Base-by-base conservation (phyloP, 176 grass and related monocot species). In the Melocanna baccifera region DNA sequence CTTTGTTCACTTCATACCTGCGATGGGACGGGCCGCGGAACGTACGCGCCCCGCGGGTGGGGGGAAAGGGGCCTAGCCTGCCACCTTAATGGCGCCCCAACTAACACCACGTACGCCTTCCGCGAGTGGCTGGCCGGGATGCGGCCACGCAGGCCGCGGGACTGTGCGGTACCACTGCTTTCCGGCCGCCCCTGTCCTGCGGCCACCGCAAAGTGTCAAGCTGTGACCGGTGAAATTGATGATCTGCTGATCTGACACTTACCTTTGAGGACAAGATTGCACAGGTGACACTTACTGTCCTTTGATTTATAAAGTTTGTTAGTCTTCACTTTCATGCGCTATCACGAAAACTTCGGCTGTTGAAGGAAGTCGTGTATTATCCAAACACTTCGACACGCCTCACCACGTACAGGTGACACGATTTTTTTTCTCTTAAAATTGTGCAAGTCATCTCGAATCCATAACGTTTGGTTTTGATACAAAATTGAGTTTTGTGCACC, bases 101-200 rank as follows among this genome's bases (percentile, higher is more conserved):
- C 43, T 4, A 82, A 71, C 34, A 12, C 14, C 77, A 46, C 36
- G 62, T 30, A 40, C 67, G 67, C 48, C 45, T 4, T 4, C 16
- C 0, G 29, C 55, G 65, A 72, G 79, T 79, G 88, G 79, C 57
- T 79, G 88, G 79, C 57, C 43, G 29, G n/a, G 58, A 40, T 41
- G 57, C 47, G 56, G 78, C 65, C 83, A 86, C 83, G 78, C 20
- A 50, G n/a, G 63, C 39, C 6, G 13, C 8, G 8, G 29, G 43
- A 25, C 69, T 7, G 47, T 34, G 53, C 20, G 7, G 7, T 0
- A 9, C 32, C 1, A 18, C 37, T 32, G 39, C 80, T 58, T 59
- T 36, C 75, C 69, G 66, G 13, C 73, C 66, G 66, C 19, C 73
- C 66, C 23, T 18, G 3, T 25, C 13, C 26, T n/a, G 3, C 81